Evolutionary conservation across 768 basidiomycete genomes (phyloP).

Genomic region (Russula griseocarnosa): DNA sequence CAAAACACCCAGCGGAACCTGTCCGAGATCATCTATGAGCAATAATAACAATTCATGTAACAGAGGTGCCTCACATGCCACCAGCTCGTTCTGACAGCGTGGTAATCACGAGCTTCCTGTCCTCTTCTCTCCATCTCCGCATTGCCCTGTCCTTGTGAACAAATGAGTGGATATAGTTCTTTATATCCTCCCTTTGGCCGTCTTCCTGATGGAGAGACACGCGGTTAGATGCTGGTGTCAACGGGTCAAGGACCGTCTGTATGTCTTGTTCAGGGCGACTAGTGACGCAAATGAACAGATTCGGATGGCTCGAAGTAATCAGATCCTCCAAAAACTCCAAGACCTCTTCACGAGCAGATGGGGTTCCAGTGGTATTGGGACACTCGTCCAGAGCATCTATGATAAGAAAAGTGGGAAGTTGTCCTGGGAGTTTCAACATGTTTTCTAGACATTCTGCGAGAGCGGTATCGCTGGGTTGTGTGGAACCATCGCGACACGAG

Average conservation of each 20-base stretch:
- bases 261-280: background rate
- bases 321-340: background rate
- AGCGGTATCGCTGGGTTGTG: background rate
- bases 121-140: background rate
- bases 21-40: background rate
- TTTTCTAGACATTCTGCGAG: background rate
- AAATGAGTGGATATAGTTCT: background rate
- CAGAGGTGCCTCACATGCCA: background rate
- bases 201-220: background rate
- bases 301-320: background rate
- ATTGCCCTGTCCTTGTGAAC: background rate
- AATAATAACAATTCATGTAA: background rate
- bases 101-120: background rate
- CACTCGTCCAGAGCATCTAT: background rate
- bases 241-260: background rate
- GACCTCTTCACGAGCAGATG: background rate
- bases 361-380: background rate
- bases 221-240: background rate
- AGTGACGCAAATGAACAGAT: background rate
- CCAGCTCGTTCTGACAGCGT: background rate
- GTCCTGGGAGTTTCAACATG: background rate
- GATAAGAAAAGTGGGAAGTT: background rate
- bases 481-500: background rate
- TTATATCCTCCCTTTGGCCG: background rate
- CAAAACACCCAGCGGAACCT: background rate